Conservation (phyloP, 1,139 yeast genomes). For the Sugiyamaella sp. region DNA sequence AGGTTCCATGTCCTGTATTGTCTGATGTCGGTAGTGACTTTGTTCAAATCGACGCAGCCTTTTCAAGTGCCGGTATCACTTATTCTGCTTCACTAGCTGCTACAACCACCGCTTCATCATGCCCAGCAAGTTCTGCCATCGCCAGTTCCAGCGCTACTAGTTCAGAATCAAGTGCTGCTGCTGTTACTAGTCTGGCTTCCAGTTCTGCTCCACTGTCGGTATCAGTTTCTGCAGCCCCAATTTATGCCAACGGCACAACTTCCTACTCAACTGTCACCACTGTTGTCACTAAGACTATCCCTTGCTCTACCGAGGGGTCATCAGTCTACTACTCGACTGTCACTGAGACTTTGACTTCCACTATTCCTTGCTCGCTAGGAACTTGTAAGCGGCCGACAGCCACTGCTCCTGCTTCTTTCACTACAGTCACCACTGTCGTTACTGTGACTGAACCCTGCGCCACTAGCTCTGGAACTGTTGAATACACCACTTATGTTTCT, state of each 20-base stretch:
- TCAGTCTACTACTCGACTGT: constrained; percentile 2
- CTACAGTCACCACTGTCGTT: neutral
- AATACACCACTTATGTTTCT: constrained; percentile 11
- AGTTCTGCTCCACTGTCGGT: constrained; percentile 11
- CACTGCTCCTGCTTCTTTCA: neutral
- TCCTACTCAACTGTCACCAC: constrained; percentile 10
- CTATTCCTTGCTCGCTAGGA: constrained; percentile 16
- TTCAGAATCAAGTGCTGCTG: constrained; percentile 15
- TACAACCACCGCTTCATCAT: constrained; percentile 12
- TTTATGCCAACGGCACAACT: neutral
- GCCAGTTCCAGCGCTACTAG: constrained; percentile 16
- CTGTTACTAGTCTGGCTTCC: constrained; percentile 3
- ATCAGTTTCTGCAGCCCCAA: neutral
- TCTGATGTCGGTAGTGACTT: constrained; percentile 16
- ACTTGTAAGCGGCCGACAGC: constrained; percentile 13
- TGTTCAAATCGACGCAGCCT: constrained; percentile 23
- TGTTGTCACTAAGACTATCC: constrained; percentile 17
- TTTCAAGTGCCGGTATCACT: constrained; percentile 11
- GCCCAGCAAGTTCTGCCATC: too few species aligned
- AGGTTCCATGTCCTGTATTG: neutral
- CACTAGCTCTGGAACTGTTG: constrained; percentile 9
- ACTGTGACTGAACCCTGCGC: constrained; percentile 18
- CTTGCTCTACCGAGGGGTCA: constrained; percentile 14
- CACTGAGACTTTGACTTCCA: constrained; percentile 12
- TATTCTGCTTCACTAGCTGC: constrained; percentile 14